Conservation (phyloP, 768 basidiomycete species). For the Omphalotus guepiniiformis region DNA sequence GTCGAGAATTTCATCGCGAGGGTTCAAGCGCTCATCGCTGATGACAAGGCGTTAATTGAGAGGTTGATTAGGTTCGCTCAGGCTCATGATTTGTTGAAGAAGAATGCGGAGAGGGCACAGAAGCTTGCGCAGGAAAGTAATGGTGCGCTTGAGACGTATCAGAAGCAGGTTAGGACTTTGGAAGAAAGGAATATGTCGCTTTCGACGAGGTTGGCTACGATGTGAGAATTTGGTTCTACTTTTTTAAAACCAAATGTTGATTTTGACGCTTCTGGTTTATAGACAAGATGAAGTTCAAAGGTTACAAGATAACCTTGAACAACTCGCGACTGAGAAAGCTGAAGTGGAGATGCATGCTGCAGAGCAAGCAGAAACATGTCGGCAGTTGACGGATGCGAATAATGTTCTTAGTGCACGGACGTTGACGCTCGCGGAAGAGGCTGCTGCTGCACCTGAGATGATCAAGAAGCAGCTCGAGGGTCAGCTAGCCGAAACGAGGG, state of each 20-base stretch:
- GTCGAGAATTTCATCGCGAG: constrained; percentile 74
- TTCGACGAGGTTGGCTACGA: constrained; percentile 44
- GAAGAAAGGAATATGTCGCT: constrained; percentile 67
- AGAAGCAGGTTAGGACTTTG: constrained; percentile 77
- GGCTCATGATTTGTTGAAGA: constrained; percentile 87
- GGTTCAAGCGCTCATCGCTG: constrained; percentile 76
- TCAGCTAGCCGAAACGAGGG: constrained; percentile 58
- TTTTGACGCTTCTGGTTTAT: constrained; percentile 14
- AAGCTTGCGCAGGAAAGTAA: constrained; percentile 85
- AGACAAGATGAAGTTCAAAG: constrained; percentile 66
- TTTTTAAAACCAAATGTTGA: not conserved
- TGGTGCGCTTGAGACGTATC: constrained; percentile 79
- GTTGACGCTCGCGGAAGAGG: constrained; percentile 67
- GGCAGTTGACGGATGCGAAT: constrained; percentile 76
- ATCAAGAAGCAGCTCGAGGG: constrained; percentile 60
- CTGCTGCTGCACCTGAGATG: constrained; percentile 50
- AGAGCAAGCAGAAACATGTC: constrained; percentile 70
- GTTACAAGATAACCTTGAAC: constrained; percentile 60
- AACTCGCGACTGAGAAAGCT: constrained; percentile 55
- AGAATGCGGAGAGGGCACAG: constrained; percentile 88
- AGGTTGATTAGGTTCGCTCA: constrained; percentile 81
- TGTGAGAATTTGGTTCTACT: constrained; percentile 40
- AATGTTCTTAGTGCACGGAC: constrained; percentile 69
- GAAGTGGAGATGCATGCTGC: constrained; percentile 65
- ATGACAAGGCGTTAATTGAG: constrained; percentile 82